Evolutionary conservation across 306 rosid genomes (phyloP), one percentile per base, ranked within the genome.

Genomic region (Pyrus pyrifolia): DNA sequence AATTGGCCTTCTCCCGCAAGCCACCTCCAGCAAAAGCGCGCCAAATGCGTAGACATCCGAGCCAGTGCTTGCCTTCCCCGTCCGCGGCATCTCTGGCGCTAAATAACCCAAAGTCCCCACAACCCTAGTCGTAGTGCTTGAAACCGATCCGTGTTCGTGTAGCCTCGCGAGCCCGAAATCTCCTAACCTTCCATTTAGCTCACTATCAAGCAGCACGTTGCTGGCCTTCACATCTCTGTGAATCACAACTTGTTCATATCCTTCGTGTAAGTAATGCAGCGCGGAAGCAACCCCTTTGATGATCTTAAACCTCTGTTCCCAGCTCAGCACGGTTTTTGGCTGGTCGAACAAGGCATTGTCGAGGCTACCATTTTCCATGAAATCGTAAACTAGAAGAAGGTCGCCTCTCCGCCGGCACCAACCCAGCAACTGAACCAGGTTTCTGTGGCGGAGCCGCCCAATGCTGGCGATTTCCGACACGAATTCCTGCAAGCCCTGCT

Each of bases 221-320:
- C 98, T 91, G 6, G 98, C 95, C 69, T 93, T 93, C 63, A 93
- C 90, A 58, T 93, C 98, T 68, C 98, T 81, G 66, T 93, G 98
- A 66, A 93, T 71, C 33, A 93, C 98, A 60, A 89, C 89, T 30
- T 93, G 93, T 61, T 89, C 96, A 61, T 85, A 93, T 6, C 93
- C 98, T 73, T 93, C 98, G 76, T 93, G 98, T 2, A 93, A 74
- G 78, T 93, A 93, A 5, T 89, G 52, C 68, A 93, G 87, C 10
- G 85, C 98, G 0, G 95, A 93, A 62, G 98, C 95, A 4, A 93
- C 94, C 27, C 82, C 95, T 80, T 89, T 91, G 44, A 91, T 88
- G 70, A 93, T 88, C 80, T 81, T 76, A 64, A 93, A 89, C 75
- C 98, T 84, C 9, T 91, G 89, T 8, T 88, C 89, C 98, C 98